Conservation (phyloP, 2,329 filamentous ascomycete genomes). For the Aspergillus candidus region DNA sequence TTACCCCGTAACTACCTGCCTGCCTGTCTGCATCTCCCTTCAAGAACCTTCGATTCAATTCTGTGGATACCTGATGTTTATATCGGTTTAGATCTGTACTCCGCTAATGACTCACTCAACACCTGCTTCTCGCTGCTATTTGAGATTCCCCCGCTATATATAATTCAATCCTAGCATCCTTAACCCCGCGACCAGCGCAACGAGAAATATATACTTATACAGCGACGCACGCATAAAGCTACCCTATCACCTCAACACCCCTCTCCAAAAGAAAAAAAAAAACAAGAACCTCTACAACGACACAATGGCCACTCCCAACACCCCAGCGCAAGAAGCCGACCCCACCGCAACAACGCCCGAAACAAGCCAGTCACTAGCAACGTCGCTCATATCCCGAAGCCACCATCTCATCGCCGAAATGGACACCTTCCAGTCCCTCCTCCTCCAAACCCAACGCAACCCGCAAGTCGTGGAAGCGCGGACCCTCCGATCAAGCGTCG, state of each 20-base stretch:
- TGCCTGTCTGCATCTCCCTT: too few relatives aligned
- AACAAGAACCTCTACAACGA: neutral
- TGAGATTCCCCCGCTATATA: too few relatives aligned
- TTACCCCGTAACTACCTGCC: too few relatives aligned
- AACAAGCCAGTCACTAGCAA: conserved; percentile 20
- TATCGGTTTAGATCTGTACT: too few relatives aligned
- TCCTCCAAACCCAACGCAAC: conserved; percentile 37
- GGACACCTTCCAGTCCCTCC: conserved; percentile 38
- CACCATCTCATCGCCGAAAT: conserved; percentile 41
- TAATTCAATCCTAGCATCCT: too few relatives aligned
- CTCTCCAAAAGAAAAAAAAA: neutral
- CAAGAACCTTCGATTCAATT: too few relatives aligned
- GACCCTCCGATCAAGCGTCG: conserved; percentile 43
- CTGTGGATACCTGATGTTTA: too few relatives aligned
- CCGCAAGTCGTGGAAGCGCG: conserved; percentile 47
- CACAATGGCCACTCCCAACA: neutral
- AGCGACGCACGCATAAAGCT: neutral
- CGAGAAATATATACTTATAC: too few relatives aligned
- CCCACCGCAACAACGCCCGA: neutral
- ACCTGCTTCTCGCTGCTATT: too few relatives aligned
- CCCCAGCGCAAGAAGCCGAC: too few relatives aligned
- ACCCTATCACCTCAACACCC: neutral
- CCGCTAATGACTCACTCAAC: too few relatives aligned
- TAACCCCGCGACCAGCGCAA: too few relatives aligned
- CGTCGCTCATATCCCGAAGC: conserved; percentile 34